Base-by-base conservation (phyloP, 2,329 filamentous ascomycete species). In the Leptographium flavum region DNA sequence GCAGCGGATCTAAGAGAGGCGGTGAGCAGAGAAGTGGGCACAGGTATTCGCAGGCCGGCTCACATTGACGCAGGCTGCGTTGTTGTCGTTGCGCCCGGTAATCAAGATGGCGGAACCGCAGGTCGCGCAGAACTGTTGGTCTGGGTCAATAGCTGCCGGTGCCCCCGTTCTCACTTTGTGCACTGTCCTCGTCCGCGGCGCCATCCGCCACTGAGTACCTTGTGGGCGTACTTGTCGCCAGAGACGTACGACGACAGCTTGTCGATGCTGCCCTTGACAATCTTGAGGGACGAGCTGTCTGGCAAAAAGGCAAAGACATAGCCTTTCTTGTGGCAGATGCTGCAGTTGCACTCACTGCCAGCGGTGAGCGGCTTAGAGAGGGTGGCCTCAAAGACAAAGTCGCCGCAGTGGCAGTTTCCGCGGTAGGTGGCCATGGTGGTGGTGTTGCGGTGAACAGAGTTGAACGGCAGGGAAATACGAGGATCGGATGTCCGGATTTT, bases 331-430 rank as follows among this genome's bases (percentile, higher is more conserved):
- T 51, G 54, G 57, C 81, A 81, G 51, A 81, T 73, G 60, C 76
- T 82, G 62, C 82, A 85, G 59, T 80, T 79, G 61, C 81, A 82
- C 54, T 73, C 66, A 5, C 60, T 56, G 6, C 67, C 69, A 5
- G 66, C 58, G 53, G 73, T 74, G 49, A 83, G 67, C 2, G 48
- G 46, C 55, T 81, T 74, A 21, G 76, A 73, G 13, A 77, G 39
- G 3, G 62, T 57, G 45, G 65, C 54, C 54, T 71, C 70, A 55
- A 69, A 78, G 50, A 73, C 61, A 51, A 71, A 73, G 33, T 65
- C 63, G 6, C 63, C 67, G 56, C 74, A 78, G 56, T 76, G 73
- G 62, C 73, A 78, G 57, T 71, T 76, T 56, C 71, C 73, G 21
- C 72, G 63, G 57, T 76, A 72, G 14, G 65, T 50, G 1, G 41